phyloP scores from a whole-genome alignment of 2,329 filamentous ascomycete genomes.

The Microdochium trichocladiopsis region DNA sequence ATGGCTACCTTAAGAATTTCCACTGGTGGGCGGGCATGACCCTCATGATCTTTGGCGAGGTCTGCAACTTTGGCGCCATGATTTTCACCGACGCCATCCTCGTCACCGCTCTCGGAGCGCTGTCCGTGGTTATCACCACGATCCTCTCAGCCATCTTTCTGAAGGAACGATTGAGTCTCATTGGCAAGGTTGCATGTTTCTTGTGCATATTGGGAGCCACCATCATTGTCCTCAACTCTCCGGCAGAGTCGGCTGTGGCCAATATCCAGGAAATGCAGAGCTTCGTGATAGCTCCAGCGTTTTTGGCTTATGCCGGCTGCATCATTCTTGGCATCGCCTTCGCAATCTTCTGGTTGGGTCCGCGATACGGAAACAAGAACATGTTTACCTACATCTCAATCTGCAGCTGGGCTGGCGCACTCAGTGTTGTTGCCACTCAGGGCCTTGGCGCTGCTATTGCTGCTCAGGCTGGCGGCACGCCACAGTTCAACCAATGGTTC shows the following conservation, averaged over 20 bases:
- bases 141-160: constrained; percentile 90
- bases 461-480: constrained; percentile 71
- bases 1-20: constrained; percentile 90
- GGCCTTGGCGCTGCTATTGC: constrained; percentile 87
- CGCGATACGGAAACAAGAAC: constrained; percentile 87
- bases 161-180: constrained; percentile 90
- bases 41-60: constrained; percentile 92
- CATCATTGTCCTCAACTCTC: constrained; percentile 91
- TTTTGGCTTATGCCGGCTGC: constrained; percentile 77
- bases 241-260: constrained; percentile 73
- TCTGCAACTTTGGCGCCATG: constrained; percentile 96
- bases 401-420: constrained; percentile 87
- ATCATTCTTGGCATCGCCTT: constrained; percentile 67
- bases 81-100: constrained; percentile 95
- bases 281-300: constrained; percentile 80
- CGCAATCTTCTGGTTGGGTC: constrained; percentile 73
- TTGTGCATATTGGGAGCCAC: constrained; percentile 90
- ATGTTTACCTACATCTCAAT: constrained; percentile 98
- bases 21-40: constrained; percentile 97
- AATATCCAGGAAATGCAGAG: constrained; percentile 89
- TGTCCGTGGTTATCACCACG: constrained; percentile 88
- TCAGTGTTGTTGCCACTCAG: constrained; percentile 93
- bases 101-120: constrained; percentile 83
- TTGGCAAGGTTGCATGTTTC: constrained; percentile 94
- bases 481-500: constrained; percentile 98